Base-by-base conservation (phyloP, 495 filamentous ascomycete genomes). In the Neurospora sublineolata region DNA sequence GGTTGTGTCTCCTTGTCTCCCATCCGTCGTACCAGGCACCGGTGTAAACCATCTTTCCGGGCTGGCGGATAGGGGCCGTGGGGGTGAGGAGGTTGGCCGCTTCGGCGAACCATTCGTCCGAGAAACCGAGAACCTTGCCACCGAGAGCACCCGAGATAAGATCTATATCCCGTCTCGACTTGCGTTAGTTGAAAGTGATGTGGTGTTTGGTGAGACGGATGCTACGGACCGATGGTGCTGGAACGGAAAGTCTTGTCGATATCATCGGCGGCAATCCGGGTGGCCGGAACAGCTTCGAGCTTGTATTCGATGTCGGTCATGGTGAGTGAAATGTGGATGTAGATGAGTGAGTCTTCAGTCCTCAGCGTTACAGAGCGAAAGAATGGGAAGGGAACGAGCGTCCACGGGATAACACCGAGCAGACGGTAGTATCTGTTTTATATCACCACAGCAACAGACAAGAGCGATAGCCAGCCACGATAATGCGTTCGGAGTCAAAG, bases 21-120 rank as follows among this genome's bases (percentile, higher is more conserved):
- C 94, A 97, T 33, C 94, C 94, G 78, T 97, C 94, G 79, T 94
- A 97, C 94, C 94, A 97, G 30, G 93, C 92, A 72, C 94, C 94
- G 11, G 92, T 87, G 77, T 90, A 89, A 68, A 93, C 89, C 85
- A 94, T 96, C 80, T 93, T 88, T 71, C 92, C 93, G 0, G 90
- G 89, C 74, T 91, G 88, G 72, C 88, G 87, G 76, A 97, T 87
- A 5, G 94, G 92, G 4, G 91, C 82, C 0, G 87, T 87, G 1
- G 92, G 91, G 18, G 87, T 94, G 69, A 93, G 82, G 74, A 97
- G 88, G 80, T 96, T 97, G 41, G 83, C 81, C 12, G 93, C 93
- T 41, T 89, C 87, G 73, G 93, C 94, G 81, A 97, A 97, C 87
- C 89, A 97, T 82, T 97, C 89, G 80, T 97, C 92, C 67, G 90